Percentiles rank a stretch among this genome's conserved stretches.
Conservation (phyloP, 805 yeast genomes). For the Candida koratica region DNA sequence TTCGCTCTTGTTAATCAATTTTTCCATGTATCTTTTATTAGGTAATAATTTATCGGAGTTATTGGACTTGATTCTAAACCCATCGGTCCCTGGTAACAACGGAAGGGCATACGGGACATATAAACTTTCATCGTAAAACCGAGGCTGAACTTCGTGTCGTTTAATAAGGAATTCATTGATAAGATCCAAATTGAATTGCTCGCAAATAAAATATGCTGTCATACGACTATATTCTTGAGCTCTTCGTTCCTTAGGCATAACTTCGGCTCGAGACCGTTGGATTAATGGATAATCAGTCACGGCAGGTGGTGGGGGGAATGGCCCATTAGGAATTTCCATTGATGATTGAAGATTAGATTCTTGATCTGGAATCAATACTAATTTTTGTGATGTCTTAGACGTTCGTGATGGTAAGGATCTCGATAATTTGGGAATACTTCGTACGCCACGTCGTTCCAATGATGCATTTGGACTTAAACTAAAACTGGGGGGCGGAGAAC, state of each 20-base stretch:
- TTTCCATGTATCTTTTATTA: slow-evolving; percentile 59
- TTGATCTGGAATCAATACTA: slow-evolving; percentile 79
- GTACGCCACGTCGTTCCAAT: slow-evolving; percentile 19
- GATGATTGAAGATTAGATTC: slow-evolving; percentile 8
- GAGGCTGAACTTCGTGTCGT: slow-evolving; percentile 78
- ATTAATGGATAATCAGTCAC: slow-evolving; percentile 26
- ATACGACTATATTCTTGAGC: slow-evolving; percentile 72
- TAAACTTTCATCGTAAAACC: slow-evolving; percentile 88
- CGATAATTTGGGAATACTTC: slow-evolving; percentile 49
- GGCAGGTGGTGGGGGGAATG: slow-evolving; percentile 5
- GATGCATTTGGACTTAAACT: slow-evolving; percentile 12
- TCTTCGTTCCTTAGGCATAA: slow-evolving; percentile 55
- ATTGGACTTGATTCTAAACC: slow-evolving; percentile 71
- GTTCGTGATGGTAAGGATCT: slow-evolving; percentile 67
- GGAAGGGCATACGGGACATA: slow-evolving; percentile 90
- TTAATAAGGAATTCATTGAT: slow-evolving; percentile 61
- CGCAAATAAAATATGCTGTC: slow-evolving; percentile 89
- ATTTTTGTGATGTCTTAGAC: slow-evolving; percentile 78
- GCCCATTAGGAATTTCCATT: slow-evolving; percentile 16
- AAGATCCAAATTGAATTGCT: slow-evolving; percentile 63
- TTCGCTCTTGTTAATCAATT: slow-evolving; percentile 73
- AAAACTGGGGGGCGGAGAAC: slow-evolving; percentile 20
- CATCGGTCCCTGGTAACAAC: slow-evolving; percentile 75
- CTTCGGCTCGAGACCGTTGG: slow-evolving; percentile 50
- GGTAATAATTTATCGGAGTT: slow-evolving; percentile 44